Base-by-base conservation (phyloP, 345 rosid genomes). In the Mallotus nudiflorus region DNA sequence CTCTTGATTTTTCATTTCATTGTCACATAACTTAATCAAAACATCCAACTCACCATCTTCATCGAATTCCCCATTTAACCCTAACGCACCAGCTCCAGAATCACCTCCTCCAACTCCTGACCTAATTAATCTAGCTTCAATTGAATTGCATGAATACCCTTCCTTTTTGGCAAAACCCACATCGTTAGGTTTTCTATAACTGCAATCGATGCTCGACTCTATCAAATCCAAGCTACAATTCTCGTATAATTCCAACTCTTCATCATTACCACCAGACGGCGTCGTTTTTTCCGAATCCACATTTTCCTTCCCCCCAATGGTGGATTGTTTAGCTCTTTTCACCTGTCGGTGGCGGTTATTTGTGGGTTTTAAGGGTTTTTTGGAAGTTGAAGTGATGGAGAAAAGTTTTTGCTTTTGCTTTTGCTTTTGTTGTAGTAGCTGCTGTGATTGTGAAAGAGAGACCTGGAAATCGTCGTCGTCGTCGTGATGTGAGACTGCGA, bases 401-500 rank as follows among this genome's bases (percentile, higher is more conserved):
- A n/a, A n/a, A n/a, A n/a, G 71, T 6, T 15, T 35, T 6, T 19
- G 69, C n/a, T n/a, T n/a, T n/a, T n/a, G n/a, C n/a, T n/a, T n/a
- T n/a, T n/a, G n/a, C n/a, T n/a, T n/a, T n/a, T n/a, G n/a, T n/a
- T n/a, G n/a, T n/a, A n/a, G n/a, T n/a, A n/a, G n/a, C 3, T 40
- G 69, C 11, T 64, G 70, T 11, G 80, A 44, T 73, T 84, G 92
- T 7, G 88, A 64, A 46, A 82, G 79, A 65, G 80, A 78, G 77
- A 80, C 56, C 62, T 84, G 88, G 73, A 89, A 91, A 57, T 87
- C 91, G 54, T 88, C 94, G 67, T 88, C 91, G 65, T 78, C 87
- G 31, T 66, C 61, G 48, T 52, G 20, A 7, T 28, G 40, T 6
- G 28, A 19, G 19, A 20, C 16, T 51, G 28, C 15, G 12, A 13